phyloP scores from a whole-genome alignment of 2,329 filamentous ascomycete species.

The Colletotrichum lentis region DNA sequence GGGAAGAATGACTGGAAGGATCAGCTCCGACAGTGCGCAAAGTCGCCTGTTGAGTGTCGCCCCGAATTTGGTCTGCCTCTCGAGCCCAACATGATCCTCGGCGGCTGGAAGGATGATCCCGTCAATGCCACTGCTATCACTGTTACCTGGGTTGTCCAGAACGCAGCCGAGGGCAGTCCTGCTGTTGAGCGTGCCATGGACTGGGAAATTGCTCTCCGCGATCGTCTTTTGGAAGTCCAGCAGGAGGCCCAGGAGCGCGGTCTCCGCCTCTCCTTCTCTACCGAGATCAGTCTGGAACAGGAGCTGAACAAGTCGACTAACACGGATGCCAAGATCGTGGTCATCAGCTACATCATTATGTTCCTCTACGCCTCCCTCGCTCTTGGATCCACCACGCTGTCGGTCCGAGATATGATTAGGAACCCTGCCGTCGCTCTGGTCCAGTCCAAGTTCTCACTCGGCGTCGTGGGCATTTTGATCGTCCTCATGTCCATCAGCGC shows the following conservation, averaged over 20 bases:
- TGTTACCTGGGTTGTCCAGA: conserved; percentile 94
- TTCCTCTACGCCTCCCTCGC: conserved; percentile 96
- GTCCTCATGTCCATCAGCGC: conserved; percentile 97
- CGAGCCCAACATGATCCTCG: conserved; percentile 84
- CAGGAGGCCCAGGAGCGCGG: conserved; percentile 79
- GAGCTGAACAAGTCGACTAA: conserved; percentile 98
- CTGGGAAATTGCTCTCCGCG: conserved; percentile 84
- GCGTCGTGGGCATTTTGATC: conserved; percentile 92
- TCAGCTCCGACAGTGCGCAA: conserved; percentile 75
- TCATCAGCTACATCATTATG: conserved; percentile 98
- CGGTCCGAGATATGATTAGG: conserved; percentile 76
- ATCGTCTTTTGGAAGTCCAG: conserved; percentile 78
- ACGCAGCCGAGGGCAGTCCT: conserved; percentile 76
- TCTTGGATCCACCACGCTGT: conserved; percentile 85
- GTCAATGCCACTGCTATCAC: conserved; percentile 81
- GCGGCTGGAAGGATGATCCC: conserved; percentile 76
- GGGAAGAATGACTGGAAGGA: conserved; percentile 75
- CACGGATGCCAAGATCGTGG: conserved; percentile 95
- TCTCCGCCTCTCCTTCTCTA: conserved; percentile 89
- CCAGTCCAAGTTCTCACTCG: conserved; percentile 95
- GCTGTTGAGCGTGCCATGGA: conserved; percentile 80
- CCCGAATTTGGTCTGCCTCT: conserved; percentile 90
- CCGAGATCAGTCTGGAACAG: conserved; percentile 92
- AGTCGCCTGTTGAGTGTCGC: conserved; percentile 83
- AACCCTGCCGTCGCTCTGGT: conserved; percentile 88